Base-by-base conservation (phyloP, 805 yeast species). In the Nakazawaea holstii region DNA sequence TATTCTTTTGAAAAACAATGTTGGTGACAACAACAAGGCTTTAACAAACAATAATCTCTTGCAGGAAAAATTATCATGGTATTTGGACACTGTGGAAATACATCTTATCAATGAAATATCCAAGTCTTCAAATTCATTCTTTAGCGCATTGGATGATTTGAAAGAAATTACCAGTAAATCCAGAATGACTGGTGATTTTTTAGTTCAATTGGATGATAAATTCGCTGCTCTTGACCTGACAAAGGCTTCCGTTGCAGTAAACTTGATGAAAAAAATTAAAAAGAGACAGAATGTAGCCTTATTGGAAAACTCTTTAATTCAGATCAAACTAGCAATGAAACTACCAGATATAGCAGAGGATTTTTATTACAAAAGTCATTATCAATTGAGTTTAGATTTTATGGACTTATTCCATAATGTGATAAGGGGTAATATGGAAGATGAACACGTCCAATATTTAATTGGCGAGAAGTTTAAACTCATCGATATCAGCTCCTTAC, bases 71-170 rank as follows among this genome's bases (percentile, higher is more conserved):
- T 68, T 92, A 31, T 86, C 94, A 3, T 81, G 82, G 65, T 89
- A 90, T 58, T 70, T 94, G 47, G 98, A 94, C 60, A 73, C 81
- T 0, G 89, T 92, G 1, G 99, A 92, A 64, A 72, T 87, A 33
- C 83, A 85, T 51, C 67, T 92, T 37, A 85, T 91, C 15, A 73
- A 78, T 35, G 96, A 90, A 62, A 89, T 94, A 30, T 84, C 96
- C 3, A 77, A 79, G 53, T 85, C 96, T 0, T 87, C 97, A 0
- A 80, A 81, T 45, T 82, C 91, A 7, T 92, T 94, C 59, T 90
- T 90, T 65, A 80, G 80, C 44, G 91, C 97, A 0, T 68, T 95
- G 46, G 87, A 82, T 46, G 95, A 89, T 52, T 75, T 94, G 48
- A 81, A 82, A 55, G 71, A 69, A 7, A 80, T 91, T 32, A 77